A percentile compares a stretch with the other conserved stretches of the same genome.
phyloP scores from a whole-genome alignment of 129 eudicot genomes.

The Arctium lappa region DNA sequence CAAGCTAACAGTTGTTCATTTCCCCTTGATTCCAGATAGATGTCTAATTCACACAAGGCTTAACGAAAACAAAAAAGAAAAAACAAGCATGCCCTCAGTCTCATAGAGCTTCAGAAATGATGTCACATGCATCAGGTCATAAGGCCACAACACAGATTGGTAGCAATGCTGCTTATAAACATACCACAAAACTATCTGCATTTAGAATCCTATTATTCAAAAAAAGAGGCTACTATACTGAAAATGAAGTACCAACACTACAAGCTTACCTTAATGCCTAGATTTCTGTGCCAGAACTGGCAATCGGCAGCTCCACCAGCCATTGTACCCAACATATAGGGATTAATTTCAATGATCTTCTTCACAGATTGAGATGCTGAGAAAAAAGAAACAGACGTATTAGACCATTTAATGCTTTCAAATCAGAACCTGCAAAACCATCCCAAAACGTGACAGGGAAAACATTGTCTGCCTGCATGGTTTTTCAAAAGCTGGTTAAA shows the following conservation, averaged over 20 bases:
- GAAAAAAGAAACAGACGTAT: not conserved
- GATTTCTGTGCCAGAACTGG: conserved; percentile 98
- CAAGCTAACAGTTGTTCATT: not conserved
- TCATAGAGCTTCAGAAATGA: not conserved
- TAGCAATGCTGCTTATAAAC: not conserved
- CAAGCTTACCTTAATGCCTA: conserved; percentile 81
- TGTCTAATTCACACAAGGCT: too few species aligned
- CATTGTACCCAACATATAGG: conserved; percentile 98
- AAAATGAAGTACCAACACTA: not conserved
- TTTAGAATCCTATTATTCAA: not conserved
- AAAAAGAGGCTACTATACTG: not conserved
- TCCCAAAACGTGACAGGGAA: not conserved
- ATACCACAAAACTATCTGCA: not conserved
- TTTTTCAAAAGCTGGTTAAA: too few species aligned
- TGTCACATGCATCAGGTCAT: not conserved
- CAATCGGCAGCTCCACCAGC: conserved; percentile 99
- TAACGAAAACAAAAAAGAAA: too few species aligned
- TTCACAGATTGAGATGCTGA: conserved; percentile 98
- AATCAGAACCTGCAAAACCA: not conserved
- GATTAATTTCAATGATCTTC: conserved; percentile 96
- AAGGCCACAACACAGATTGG: too few species aligned
- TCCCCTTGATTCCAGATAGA: too few species aligned
- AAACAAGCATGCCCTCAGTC: not conserved
- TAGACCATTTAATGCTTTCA: not conserved
- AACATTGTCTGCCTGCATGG: too few species aligned